phyloP scores from a whole-genome alignment of 345 rosid genomes.

The Noccaea caerulescens region DNA sequence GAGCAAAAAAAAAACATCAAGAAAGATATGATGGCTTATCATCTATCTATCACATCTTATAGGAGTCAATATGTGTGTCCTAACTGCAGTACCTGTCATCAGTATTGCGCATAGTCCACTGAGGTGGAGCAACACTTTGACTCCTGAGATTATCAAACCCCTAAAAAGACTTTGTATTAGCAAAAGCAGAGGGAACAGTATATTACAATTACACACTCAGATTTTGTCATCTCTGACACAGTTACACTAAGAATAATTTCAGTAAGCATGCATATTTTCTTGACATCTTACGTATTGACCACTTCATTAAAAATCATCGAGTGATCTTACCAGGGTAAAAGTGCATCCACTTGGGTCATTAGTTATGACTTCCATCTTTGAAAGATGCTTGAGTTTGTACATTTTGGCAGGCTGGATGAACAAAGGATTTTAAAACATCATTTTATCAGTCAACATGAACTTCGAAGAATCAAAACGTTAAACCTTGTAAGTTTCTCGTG shows the following conservation, averaged over 20 bases:
- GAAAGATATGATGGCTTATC: background rate
- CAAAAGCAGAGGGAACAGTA: constrained; percentile 19
- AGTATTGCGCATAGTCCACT: constrained; percentile 98
- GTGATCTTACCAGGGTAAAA: constrained; percentile 74
- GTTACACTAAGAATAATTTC: background rate
- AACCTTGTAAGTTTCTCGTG: background rate
- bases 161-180: constrained; percentile 56
- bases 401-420: constrained; percentile 82
- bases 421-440: constrained; percentile 29
- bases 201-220: constrained; percentile 13
- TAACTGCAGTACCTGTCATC: constrained; percentile 75
- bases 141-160: constrained; percentile 99
- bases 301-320: background rate
- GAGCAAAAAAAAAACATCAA: constrained; percentile 5
- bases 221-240: constrained; percentile 7
- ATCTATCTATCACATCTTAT: constrained; percentile 17
- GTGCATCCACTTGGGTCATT: constrained; percentile 98
- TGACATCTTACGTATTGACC: constrained; percentile 9
- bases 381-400: constrained; percentile 94
- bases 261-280: constrained; percentile 25
- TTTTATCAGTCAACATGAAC: constrained; percentile 13
- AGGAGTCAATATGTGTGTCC: constrained; percentile 4
- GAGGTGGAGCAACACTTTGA: constrained; percentile 97
- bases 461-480: constrained; percentile 9
- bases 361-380: constrained; percentile 90